These are phyloP conservation scores for Exserohilum rostratum DNA, from an alignment of 2,329 filamentous ascomycete species.

Conservation along the genomic window DNA sequence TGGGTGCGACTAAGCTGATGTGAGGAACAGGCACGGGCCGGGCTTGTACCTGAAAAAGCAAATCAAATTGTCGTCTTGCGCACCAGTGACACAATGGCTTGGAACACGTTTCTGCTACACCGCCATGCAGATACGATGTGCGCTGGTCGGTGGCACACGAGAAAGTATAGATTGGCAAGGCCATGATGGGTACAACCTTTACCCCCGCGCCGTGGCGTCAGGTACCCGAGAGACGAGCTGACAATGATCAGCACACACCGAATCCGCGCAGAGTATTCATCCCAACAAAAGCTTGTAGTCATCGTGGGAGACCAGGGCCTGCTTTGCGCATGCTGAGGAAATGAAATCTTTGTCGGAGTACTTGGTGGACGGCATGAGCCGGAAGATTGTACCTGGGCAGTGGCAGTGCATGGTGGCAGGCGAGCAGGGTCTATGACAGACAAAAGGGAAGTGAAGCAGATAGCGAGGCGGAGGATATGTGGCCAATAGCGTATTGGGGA, in stretches of 20 bases:
- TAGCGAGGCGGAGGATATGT: background rate
- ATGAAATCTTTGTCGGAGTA: too few species aligned
- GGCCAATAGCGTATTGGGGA: background rate
- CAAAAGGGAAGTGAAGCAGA: background rate
- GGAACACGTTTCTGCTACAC: too few species aligned
- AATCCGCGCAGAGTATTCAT: background rate
- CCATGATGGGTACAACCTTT: background rate
- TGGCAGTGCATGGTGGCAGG: too few species aligned
- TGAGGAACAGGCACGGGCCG: too few species aligned
- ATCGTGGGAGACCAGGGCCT: background rate
- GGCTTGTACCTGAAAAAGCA: too few species aligned
- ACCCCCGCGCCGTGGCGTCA: background rate
- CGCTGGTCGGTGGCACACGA: background rate
- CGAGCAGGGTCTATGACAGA: background rate
- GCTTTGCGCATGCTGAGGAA: background rate
- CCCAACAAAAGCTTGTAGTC: background rate
- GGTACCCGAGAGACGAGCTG: background rate
- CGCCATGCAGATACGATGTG: too few species aligned
- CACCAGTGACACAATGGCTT: too few species aligned
- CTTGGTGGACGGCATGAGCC: background rate
- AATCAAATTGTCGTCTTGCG: too few species aligned
- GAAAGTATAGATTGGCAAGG: background rate
- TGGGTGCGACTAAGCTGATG: too few species aligned
- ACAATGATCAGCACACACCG: background rate
- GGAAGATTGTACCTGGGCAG: background rate